Conservation (phyloP, 176 grass and related monocot genomes). For the Oryza officinalis region DNA sequence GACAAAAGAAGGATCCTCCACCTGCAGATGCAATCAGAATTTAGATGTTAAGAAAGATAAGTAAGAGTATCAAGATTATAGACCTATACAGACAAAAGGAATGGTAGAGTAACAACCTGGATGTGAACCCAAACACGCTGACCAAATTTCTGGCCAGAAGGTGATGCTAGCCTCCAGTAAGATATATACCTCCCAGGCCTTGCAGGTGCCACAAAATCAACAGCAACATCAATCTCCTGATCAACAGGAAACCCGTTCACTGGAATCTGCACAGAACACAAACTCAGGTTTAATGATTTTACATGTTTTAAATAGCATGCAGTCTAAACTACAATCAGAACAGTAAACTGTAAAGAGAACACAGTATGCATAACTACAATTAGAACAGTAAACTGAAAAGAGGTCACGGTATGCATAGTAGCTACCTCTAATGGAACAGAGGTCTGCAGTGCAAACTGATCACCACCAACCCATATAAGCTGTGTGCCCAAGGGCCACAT, state of each 20-base stretch:
- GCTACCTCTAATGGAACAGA: slow-evolving; percentile 72
- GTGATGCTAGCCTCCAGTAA: slow-evolving; percentile 88
- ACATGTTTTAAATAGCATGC: neutral
- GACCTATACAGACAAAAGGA: slow-evolving; percentile 8
- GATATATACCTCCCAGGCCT: slow-evolving; percentile 83
- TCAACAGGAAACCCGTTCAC: slow-evolving; percentile 61
- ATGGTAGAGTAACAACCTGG: slow-evolving; percentile 55
- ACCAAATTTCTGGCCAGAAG: slow-evolving; percentile 90
- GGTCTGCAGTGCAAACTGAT: slow-evolving; percentile 54
- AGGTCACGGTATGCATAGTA: neutral
- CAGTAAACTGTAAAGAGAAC: neutral
- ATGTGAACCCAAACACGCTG: slow-evolving; percentile 97
- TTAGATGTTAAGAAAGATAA: slow-evolving; percentile 1
- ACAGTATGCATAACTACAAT: slow-evolving; percentile 10
- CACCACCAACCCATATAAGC: slow-evolving; percentile 88
- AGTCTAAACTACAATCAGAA: slow-evolving; percentile 13
- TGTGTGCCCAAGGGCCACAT: slow-evolving; percentile 76
- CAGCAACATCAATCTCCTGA: slow-evolving; percentile 70
- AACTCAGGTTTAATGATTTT: neutral
- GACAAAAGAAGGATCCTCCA: slow-evolving; percentile 49
- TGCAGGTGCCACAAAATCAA: slow-evolving; percentile 82
- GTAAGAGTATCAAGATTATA: neutral
- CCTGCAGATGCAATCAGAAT: slow-evolving; percentile 38
- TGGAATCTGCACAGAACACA: slow-evolving; percentile 61
- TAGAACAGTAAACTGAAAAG: neutral